phyloP scores from a whole-genome alignment of 23 red algal species.

The Gracilaria domingensis region DNA sequence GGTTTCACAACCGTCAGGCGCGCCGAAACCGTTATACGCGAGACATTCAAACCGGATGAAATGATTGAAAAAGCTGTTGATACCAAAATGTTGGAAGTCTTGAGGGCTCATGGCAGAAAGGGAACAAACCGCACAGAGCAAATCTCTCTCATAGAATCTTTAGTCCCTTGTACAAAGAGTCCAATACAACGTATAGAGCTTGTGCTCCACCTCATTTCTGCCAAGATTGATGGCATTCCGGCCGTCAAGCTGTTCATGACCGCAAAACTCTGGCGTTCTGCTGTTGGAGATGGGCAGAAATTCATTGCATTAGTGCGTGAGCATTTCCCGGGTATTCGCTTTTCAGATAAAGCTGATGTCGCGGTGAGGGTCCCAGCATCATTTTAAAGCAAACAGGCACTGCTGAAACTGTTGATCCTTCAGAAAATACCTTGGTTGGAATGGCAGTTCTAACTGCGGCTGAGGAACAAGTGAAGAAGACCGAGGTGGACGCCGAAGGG shows the following conservation, averaged over 20 bases:
- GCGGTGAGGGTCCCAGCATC: conserved; percentile 45
- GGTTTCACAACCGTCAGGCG: conserved; percentile 67
- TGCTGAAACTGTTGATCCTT: conserved; percentile 59
- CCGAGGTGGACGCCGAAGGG: conserved; percentile 65
- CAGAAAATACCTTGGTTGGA: conserved; percentile 45
- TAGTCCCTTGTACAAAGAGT: conserved; percentile 81
- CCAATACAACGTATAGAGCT: conserved; percentile 83
- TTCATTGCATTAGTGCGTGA: conserved; percentile 70
- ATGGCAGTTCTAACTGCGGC: conserved; percentile 47
- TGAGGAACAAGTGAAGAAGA: conserved; percentile 66
- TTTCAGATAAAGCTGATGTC: conserved; percentile 76
- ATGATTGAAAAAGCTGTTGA: conserved; percentile 87
- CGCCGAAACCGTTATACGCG: conserved; percentile 35
- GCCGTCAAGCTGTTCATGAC: conserved; percentile 74
- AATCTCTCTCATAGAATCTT: conserved; percentile 82
- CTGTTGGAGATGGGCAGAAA: conserved; percentile 64
- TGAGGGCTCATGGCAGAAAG: conserved; percentile 91
- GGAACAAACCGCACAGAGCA: conserved; percentile 92
- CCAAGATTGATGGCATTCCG: conserved; percentile 93
- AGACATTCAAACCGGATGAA: conserved; percentile 80
- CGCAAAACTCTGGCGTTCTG: conserved; percentile 77
- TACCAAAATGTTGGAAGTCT: conserved; percentile 80
- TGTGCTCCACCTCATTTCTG: conserved; percentile 88
- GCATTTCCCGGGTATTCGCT: conserved; percentile 81
- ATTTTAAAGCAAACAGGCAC: conserved; percentile 46